Conservation (phyloP, 768 basidiomycete species). For the Xerocomellus amylosporus region DNA sequence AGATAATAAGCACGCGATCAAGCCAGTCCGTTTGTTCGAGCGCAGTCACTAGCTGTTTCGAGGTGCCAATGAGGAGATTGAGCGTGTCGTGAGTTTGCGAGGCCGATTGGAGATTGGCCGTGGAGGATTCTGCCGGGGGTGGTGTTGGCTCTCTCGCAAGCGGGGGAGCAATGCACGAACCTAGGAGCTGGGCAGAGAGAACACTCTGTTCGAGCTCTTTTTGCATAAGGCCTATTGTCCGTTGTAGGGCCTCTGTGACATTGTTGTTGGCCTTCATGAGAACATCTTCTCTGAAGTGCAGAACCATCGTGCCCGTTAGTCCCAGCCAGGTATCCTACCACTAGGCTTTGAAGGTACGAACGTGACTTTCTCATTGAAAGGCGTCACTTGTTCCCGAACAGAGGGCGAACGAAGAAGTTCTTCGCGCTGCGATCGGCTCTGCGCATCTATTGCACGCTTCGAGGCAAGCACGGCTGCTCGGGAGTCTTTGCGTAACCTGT, state of each 20-base stretch:
- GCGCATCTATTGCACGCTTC: slow-evolving; percentile 68
- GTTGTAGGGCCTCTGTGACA: slow-evolving; percentile 83
- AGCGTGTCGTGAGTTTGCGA: slow-evolving; percentile 76
- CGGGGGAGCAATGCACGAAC: slow-evolving; percentile 36
- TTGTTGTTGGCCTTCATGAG: slow-evolving; percentile 88
- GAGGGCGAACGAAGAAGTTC: slow-evolving; percentile 61
- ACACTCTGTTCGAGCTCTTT: slow-evolving; percentile 89
- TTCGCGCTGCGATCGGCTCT: slow-evolving; percentile 56
- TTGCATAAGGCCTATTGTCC: slow-evolving; percentile 86
- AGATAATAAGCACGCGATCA: slow-evolving; percentile 83
- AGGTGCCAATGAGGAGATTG: slow-evolving; percentile 66
- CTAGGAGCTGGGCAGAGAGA: slow-evolving; percentile 80
- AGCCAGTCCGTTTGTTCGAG: slow-evolving; percentile 91
- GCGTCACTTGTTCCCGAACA: slow-evolving; percentile 43
- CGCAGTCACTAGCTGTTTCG: slow-evolving; percentile 80
- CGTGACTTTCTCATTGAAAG: slow-evolving; percentile 57
- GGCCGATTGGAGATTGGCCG: slow-evolving; percentile 69
- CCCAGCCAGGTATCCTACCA: background rate
- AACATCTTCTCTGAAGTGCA: slow-evolving; percentile 62
- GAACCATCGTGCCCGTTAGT: background rate
- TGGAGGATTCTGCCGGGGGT: slow-evolving; percentile 62
- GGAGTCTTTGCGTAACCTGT: slow-evolving; percentile 58
- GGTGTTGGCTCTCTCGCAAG: background rate
- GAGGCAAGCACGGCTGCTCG: slow-evolving; percentile 70
- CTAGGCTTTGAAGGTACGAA: slow-evolving; percentile 35